Evolutionary conservation across 2,329 filamentous ascomycete genomes (phyloP), one percentile per base, ranked within the genome.

Genomic region (Aspergillus arachidicola): DNA sequence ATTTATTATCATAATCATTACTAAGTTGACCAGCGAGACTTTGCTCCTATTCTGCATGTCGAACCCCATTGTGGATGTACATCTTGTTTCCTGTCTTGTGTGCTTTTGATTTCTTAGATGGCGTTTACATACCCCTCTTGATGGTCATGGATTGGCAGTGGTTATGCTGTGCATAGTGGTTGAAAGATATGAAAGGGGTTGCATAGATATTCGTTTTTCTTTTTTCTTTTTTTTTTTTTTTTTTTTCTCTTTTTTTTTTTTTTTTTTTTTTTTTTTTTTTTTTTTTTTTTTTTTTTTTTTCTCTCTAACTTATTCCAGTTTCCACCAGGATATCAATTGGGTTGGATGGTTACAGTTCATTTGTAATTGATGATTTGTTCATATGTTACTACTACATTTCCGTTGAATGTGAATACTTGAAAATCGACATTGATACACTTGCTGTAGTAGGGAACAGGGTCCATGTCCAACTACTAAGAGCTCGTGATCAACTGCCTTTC

Each of bases 81-180:
- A 63, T 60, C 60, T 48, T 62, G 60, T 55, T 60, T 55, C 28
- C 41, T 32, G 21, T 59, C 48, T 19, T 51, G 28, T 51, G 30
- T 59, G 46, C 46, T 53, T 53, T 59, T 32, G 14, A 21, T 41
- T 32, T 34, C 30, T 51, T 60, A 38, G 30, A 34, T 54, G 63
- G 62, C 64, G 65, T 69, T 67, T 65, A 62, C 67, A 66, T 68
- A 68, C 60, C 64, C 58, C 58, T 60, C 36, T 56, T 55, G 60
- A 63, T 60, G 57, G 55, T 63, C 60, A 54, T 57, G 63, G 64
- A 58, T 43, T 50, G 43, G 51, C 54, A 59, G 58, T 63, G 62
- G 60, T 55, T 63, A 59, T 59, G 21, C 45, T 50, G 36, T 26
- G 32, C 43, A 48, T 59, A 23, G 57, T 38, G 46, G 45, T 50